phyloP scores from a whole-genome alignment of 352 stramenopile species.

The Phytophthora fragariaefolia region DNA sequence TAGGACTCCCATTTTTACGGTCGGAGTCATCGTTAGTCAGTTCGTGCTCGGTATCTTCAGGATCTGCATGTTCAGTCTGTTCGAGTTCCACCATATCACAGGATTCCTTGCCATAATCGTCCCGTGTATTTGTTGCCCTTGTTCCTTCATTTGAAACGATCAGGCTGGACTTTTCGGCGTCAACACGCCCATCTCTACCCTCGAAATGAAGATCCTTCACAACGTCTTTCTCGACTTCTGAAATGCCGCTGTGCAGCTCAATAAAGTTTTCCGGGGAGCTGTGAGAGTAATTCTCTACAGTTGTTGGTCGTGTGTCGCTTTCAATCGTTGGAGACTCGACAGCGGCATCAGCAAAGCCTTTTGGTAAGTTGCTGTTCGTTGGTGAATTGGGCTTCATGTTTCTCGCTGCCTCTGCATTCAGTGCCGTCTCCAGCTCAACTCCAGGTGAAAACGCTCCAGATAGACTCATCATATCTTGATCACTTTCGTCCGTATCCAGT shows the following conservation, averaged over 20 bases:
- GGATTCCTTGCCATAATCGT: neutral
- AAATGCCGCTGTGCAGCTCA: no score
- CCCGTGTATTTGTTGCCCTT: neutral
- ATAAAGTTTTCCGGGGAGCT: neutral
- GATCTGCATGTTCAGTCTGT: neutral
- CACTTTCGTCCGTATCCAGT: slow-evolving; percentile 12
- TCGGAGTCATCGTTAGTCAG: no score
- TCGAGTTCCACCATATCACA: neutral
- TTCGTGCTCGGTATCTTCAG: neutral
- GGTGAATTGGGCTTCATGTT: neutral
- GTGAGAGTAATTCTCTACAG: neutral
- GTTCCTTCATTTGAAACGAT: neutral
- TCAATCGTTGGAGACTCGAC: neutral
- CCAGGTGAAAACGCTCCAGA: slow-evolving; percentile 62
- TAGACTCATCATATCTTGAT: slow-evolving; percentile 34
- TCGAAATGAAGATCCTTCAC: no score
- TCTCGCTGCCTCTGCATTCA: slow-evolving; percentile 38
- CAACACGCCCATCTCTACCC: no score
- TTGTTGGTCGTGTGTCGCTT: neutral
- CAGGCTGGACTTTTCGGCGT: no score
- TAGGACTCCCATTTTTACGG: no score
- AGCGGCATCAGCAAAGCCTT: neutral
- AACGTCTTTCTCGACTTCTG: no score
- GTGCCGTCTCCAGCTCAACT: slow-evolving; percentile 50
- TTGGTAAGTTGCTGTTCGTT: neutral